These are phyloP conservation scores for Pythium brachiatum DNA, from an alignment of 352 stramenopile genomes.

Conservation along the genomic window DNA sequence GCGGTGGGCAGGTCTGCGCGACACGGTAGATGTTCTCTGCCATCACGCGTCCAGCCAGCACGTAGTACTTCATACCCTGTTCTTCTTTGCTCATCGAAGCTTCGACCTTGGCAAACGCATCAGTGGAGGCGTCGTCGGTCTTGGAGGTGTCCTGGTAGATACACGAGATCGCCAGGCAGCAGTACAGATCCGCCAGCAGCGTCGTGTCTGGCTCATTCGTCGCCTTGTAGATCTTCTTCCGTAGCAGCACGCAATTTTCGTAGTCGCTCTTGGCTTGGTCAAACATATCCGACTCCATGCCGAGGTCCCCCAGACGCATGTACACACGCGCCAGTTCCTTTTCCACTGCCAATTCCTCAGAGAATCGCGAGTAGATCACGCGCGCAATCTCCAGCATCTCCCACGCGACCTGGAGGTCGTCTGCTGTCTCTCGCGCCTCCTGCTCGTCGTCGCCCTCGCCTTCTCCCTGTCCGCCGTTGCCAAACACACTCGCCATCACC, in stretches of 20 bases:
- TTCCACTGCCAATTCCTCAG: constrained; percentile 65
- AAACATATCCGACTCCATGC: constrained; percentile 83
- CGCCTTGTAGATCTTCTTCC: constrained; percentile 64
- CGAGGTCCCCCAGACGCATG: constrained; percentile 72
- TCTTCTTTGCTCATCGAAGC: constrained; percentile 36
- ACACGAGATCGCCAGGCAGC: constrained; percentile 79
- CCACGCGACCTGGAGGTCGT: constrained; percentile 84
- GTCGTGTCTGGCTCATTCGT: constrained; percentile 74
- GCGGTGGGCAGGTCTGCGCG: constrained; percentile 33
- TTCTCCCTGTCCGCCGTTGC: constrained; percentile 34
- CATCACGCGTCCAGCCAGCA: constrained; percentile 79
- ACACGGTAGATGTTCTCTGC: constrained; percentile 75
- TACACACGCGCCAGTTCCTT: constrained; percentile 79
- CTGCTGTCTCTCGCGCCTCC: constrained; percentile 46
- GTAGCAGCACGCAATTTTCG: constrained; percentile 69
- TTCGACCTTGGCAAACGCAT: constrained; percentile 20
- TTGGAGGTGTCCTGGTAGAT: constrained; percentile 67
- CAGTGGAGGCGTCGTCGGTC: constrained; percentile 18
- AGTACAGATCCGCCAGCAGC: constrained; percentile 77
- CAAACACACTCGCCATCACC: constrained; percentile 27
- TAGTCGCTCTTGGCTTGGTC: constrained; percentile 74
- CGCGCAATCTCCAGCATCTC: constrained; percentile 85
- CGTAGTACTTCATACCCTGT: constrained; percentile 78
- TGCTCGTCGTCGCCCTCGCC: constrained; percentile 45
- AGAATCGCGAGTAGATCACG: constrained; percentile 76